phyloP scores from a whole-genome alignment of 305 asterid species.

The Monarda citriodora region DNA sequence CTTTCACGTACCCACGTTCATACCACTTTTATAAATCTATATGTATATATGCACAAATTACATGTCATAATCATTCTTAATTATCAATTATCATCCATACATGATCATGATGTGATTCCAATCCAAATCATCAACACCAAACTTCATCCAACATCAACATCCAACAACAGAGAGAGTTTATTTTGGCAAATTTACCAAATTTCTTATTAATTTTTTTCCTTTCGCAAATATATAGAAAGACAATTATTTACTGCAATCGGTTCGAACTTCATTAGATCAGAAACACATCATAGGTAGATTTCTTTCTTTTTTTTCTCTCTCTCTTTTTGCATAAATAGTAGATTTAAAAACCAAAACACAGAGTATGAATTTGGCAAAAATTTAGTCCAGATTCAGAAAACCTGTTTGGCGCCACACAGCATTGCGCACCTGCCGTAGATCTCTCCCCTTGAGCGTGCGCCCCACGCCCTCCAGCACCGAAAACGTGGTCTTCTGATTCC shows the following conservation, averaged over 20 bases:
- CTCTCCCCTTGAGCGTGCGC: slow-evolving; percentile 85
- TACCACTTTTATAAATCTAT: background rate
- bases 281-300: background rate
- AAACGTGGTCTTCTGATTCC: slow-evolving; percentile 48
- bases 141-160: background rate
- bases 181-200: background rate
- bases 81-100: too few species aligned
- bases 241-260: slow-evolving; percentile 13
- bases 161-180: background rate
- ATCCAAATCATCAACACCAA: background rate
- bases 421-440: slow-evolving; percentile 88
- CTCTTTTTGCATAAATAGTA: too few species aligned
- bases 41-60: background rate
- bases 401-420: slow-evolving; percentile 85
- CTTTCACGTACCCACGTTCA: slow-evolving; percentile 10
- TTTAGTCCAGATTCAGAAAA: slow-evolving; percentile 70
- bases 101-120: background rate
- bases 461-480: slow-evolving; percentile 85
- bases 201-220: background rate
- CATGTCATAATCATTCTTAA: background rate
- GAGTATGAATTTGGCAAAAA: background rate
- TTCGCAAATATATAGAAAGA: background rate
- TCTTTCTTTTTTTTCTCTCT: too few species aligned
- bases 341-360: background rate
- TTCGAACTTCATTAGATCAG: background rate